phyloP scores from a whole-genome alignment of 768 basidiomycete genomes.

The Rubroboletus satanas region DNA sequence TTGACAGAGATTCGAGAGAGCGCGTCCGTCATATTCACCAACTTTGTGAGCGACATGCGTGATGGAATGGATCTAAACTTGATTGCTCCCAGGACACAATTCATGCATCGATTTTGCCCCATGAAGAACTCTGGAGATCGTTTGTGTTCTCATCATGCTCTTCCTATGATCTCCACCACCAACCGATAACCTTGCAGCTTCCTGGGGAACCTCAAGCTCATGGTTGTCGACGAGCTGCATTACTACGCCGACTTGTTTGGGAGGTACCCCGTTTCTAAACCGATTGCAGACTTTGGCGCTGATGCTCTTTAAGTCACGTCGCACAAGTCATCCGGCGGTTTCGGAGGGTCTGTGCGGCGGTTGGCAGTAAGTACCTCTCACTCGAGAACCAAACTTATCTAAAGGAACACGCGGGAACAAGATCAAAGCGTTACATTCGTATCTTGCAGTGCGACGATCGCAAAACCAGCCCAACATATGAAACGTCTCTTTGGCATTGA shows the following conservation, averaged over 20 bases:
- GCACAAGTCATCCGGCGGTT: conserved; percentile 76
- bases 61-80: background rate
- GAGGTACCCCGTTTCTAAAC: conserved; percentile 42
- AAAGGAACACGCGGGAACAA: conserved; percentile 7
- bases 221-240: conserved; percentile 85
- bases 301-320: conserved; percentile 54
- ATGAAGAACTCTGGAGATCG: conserved; percentile 82
- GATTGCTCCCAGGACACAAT: conserved; percentile 62
- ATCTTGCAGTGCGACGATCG: conserved; percentile 86
- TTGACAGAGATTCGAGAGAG: conserved; percentile 60
- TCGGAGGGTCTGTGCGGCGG: conserved; percentile 66
- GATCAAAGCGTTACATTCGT: conserved; percentile 62
- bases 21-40: conserved; percentile 82
- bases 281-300: background rate
- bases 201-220: conserved; percentile 67
- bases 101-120: conserved; percentile 79
- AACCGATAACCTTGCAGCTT: conserved; percentile 45
- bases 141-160: conserved; percentile 21
- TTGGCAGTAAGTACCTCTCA: conserved; percentile 58
- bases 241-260: conserved; percentile 81
- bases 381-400: background rate
- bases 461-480: conserved; percentile 76
- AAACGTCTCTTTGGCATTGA: conserved; percentile 66
- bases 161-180: background rate
- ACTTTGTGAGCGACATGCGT: conserved; percentile 56